Base-by-base conservation (phyloP, 441 rosid species). In the Omphalea diandra region DNA sequence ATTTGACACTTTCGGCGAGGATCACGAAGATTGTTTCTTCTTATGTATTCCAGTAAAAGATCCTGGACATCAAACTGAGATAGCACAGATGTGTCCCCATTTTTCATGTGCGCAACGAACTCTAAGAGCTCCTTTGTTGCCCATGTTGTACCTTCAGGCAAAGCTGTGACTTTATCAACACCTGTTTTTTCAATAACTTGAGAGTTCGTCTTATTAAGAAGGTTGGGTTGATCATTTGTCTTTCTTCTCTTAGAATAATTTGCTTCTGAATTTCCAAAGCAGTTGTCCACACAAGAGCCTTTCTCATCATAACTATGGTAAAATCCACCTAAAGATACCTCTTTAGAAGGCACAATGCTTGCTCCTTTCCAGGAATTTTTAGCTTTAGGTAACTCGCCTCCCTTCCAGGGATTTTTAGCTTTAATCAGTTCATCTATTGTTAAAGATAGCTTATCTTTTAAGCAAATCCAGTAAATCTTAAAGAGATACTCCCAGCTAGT, bases 401-500 rank as follows among this genome's bases (percentile, higher is more conserved):
- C 76, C 35, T 74, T 70, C 83, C 83, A 84, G 17, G 85, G 89
- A 76, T 80, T 83, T 81, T 78, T 81, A 70, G 87, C 89, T 65
- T 74, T 82, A 14, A 75, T 83, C 72, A 96, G 88, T 78, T 94
- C 98, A 67, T 81, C 88, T 57, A 84, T 53, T 70, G 94, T 88
- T 76, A 96, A 83, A 67, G 83, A 83, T 57, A 89, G 85, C 72
- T 89, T 86, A 69, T 80, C 90, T 86, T 90, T 96, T 72, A 91
- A 75, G 76, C 67, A 82, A 72, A 83, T 75, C 99, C 99, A 96
- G 73, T 96, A 96, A 24, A 89, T 85, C 84, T 96, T 96, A 77
- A 96, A 96, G 59, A 96, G 96, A 87, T 91, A 96, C 84, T 96
- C 99, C 98, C 98, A 96, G 85, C 98, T 96, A 75, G 79, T 83